phyloP scores from a whole-genome alignment of 139 green algal species.

The Yamagishiella unicocca region DNA sequence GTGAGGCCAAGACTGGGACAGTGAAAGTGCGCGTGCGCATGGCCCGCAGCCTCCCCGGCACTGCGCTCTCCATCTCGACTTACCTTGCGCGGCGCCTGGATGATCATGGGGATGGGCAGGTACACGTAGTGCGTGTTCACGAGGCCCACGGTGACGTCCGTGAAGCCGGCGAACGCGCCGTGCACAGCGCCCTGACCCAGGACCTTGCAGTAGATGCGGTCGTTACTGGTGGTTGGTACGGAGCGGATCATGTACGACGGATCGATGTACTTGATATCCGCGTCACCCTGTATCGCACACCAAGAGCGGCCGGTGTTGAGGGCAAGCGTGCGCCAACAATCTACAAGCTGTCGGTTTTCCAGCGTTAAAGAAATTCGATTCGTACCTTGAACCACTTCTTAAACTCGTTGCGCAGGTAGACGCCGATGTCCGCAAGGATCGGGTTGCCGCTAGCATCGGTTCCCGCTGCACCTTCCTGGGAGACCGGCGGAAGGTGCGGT shows the following conservation, averaged over 20 bases:
- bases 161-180: constrained; percentile 95
- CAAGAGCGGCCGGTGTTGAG: background rate
- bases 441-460: constrained; percentile 93
- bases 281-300: constrained; percentile 61
- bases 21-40: too few species aligned
- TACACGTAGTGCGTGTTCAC: constrained; percentile 95
- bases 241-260: constrained; percentile 97
- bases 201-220: constrained; percentile 96
- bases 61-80: too few species aligned
- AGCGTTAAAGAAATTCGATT: too few species aligned
- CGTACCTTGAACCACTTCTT: constrained; percentile 79
- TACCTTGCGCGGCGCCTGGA: constrained; percentile 73
- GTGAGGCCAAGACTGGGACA: too few species aligned
- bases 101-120: constrained; percentile 92
- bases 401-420: constrained; percentile 82
- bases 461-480: constrained; percentile 24
- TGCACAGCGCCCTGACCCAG: constrained; percentile 96
- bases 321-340: background rate
- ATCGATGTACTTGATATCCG: constrained; percentile 97
- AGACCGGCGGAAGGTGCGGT: constrained; percentile 62
- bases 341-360: background rate
- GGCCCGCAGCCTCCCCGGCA: too few species aligned
- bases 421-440: constrained; percentile 90
- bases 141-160: constrained; percentile 91
- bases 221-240: constrained; percentile 89